phyloP scores from a whole-genome alignment of 192 early-diverging fungal genomes.

The Backusella tarrabulga region DNA sequence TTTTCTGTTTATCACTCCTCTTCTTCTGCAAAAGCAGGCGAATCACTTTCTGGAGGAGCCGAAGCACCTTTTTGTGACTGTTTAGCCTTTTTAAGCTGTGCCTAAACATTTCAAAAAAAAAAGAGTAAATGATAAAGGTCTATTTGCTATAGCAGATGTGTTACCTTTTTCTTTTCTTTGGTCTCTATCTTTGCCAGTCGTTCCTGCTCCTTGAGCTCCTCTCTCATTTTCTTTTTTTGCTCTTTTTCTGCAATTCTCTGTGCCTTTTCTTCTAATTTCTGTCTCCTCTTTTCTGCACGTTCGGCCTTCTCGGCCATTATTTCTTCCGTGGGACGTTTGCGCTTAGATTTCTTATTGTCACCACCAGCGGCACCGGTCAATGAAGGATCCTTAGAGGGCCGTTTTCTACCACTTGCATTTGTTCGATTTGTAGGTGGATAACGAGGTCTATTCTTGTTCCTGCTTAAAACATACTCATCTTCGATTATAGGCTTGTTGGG shows the following conservation, averaged over 20 bases:
- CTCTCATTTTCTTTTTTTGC: constrained; percentile 38
- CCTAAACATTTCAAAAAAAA: background rate
- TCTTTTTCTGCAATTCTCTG: constrained; percentile 46
- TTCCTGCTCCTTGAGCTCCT: constrained; percentile 48
- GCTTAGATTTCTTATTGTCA: constrained; percentile 26
- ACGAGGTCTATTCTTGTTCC: constrained; percentile 42
- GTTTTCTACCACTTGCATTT: constrained; percentile 31
- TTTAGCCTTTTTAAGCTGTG: background rate
- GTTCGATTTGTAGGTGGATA: constrained; percentile 50
- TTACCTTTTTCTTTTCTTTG: constrained; percentile 38
- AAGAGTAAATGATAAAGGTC: too few species aligned
- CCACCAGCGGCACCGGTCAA: constrained; percentile 26
- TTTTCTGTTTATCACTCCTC: background rate
- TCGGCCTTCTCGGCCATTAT: constrained; percentile 33
- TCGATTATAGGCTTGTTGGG: constrained; percentile 21
- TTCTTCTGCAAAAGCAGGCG: background rate
- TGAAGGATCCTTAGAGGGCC: constrained; percentile 17
- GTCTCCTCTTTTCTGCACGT: constrained; percentile 45
- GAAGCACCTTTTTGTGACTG: background rate
- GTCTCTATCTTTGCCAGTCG: constrained; percentile 43
- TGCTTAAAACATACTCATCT: constrained; percentile 46
- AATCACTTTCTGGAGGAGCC: background rate
- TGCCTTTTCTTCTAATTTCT: constrained; percentile 49
- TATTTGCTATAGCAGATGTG: background rate
- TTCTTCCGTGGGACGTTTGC: constrained; percentile 32